Evolutionary conservation across 1,284 basidiomycete genomes (phyloP), one percentile per base, ranked within the genome.

Genomic region (Phellinidium pouzarii): DNA sequence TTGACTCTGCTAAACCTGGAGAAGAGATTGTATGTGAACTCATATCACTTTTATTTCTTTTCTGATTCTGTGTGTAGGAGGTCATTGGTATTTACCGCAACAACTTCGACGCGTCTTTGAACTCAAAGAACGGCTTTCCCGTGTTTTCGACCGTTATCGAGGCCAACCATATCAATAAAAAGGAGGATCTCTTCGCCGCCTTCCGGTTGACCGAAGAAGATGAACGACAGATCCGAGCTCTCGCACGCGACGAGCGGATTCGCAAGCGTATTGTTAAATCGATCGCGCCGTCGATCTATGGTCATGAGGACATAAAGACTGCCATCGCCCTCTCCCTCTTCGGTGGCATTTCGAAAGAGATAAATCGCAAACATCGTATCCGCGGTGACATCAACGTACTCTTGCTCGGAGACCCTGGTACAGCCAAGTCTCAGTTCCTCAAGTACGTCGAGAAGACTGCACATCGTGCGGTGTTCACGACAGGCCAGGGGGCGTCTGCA

Each of bases 371-470:
- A 71, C 92, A 93, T 70, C 84, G 91, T 40, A 93, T 99, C 61
- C 86, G 95, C 67, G 95, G 95, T 14, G 95, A 99, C 66, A 99
- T 99, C 68, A 99, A 99, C 64, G 79, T 99, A 2, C 80, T 99
- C 17, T 74, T 99, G 5, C 85, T 99, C 26, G 95, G 95, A 61
- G 95, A 99, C 66, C 95, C 95, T 1, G 95, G 95, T 68, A 99
- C 95, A 9, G 95, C 95, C 59, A 99, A 99, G 70, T 98, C 95
- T 0, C 95, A 99, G 67, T 95, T 99, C 77, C 76, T 99, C 62
- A 99, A 99, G 70, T 99, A 99, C 63, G 91, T 94, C 48, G 95
- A 99, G 68, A 99, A 99, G 76, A 99, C 96, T 0, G 94, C 96
- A 0, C 91, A 90, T 67, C 80, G 96, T 34, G 94, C 94, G 6